Evolutionary conservation across 164 flowering plant genomes (phyloP).

Genomic region (Umbellularia californica): DNA sequence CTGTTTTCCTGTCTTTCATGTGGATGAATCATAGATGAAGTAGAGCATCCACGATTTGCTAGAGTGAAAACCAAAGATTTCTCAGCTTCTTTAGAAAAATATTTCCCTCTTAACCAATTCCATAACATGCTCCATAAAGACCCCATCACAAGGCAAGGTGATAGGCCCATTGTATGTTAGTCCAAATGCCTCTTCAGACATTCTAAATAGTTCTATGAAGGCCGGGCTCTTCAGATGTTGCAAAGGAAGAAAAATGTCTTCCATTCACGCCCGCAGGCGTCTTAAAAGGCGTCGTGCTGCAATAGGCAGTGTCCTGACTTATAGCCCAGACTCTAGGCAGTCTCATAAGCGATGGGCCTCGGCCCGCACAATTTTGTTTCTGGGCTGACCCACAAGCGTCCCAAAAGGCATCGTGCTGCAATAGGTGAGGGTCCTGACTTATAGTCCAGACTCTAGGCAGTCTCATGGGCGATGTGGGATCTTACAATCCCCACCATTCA

Average conservation of each 20-base stretch:
- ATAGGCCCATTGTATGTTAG: conserved; percentile 16
- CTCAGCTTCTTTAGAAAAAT: conserved; percentile 6
- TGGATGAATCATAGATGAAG: background rate
- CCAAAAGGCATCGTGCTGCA: too few relatives aligned
- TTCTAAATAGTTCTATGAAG: conserved; percentile 15
- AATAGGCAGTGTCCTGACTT: too few relatives aligned
- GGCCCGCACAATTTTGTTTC: too few relatives aligned
- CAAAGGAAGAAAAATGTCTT: conserved; percentile 23
- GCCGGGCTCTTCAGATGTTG: conserved; percentile 8
- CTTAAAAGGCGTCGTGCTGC: too few relatives aligned
- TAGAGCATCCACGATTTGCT: background rate
- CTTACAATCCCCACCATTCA: too few relatives aligned
- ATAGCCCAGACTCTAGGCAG: too few relatives aligned
- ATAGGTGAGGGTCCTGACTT: too few relatives aligned
- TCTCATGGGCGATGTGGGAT: too few relatives aligned
- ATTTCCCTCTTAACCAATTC: conserved; percentile 1
- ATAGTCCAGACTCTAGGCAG: too few relatives aligned
- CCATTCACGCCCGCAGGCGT: conserved; percentile 1
- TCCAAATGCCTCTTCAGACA: conserved; percentile 25
- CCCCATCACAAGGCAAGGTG: conserved; percentile 21
- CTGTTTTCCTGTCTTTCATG: background rate
- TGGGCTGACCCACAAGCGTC: too few relatives aligned
- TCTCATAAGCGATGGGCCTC: too few relatives aligned
- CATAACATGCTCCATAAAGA: conserved; percentile 17
- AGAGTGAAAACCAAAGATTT: conserved; percentile 10